Percentiles rank a stretch among this genome's conserved stretches.
Conservation (phyloP, 2,329 filamentous ascomycete species). For the Macrophomina phaseolina region DNA sequence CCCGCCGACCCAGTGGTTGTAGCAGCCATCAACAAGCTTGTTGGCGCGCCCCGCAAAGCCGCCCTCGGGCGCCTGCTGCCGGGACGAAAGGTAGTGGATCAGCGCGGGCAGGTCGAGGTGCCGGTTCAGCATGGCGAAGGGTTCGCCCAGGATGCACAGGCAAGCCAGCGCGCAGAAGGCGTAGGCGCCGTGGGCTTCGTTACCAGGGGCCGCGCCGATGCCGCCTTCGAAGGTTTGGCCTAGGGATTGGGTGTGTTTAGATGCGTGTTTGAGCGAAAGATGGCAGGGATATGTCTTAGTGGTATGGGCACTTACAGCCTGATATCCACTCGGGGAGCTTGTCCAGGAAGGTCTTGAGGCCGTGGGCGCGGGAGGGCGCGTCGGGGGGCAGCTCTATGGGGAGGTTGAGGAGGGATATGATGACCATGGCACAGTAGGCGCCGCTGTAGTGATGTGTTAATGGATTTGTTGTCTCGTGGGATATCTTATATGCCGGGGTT, state of each 20-base stretch:
- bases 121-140: constrained; percentile 70
- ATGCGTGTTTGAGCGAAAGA: too few relatives aligned
- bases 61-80: constrained; percentile 89
- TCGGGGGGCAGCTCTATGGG: constrained; percentile 78
- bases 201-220: constrained; percentile 81
- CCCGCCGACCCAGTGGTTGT: constrained; percentile 95
- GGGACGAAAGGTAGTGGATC: constrained; percentile 84
- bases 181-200: constrained; percentile 95
- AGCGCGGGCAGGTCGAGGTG: constrained; percentile 74
- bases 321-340: constrained; percentile 80
- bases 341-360: constrained; percentile 73
- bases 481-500: too few relatives aligned
- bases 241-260: constrained; percentile 3
- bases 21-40: constrained; percentile 97
- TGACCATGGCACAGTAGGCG: constrained; percentile 87
- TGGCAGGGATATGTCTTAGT: constrained; percentile 48
- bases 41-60: constrained; percentile 94
- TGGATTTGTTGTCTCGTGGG: too few relatives aligned
- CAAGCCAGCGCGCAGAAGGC: constrained; percentile 93
- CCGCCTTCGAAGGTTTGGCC: constrained; percentile 91
- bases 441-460: constrained; percentile 60
- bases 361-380: constrained; percentile 68
- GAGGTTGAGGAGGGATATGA: constrained; percentile 82
- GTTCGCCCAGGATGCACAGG: constrained; percentile 82
- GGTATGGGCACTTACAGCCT: constrained; percentile 60